Evolutionary conservation across 1,284 basidiomycete genomes (phyloP).

Genomic region (Naganishia liquefaciens): DNA sequence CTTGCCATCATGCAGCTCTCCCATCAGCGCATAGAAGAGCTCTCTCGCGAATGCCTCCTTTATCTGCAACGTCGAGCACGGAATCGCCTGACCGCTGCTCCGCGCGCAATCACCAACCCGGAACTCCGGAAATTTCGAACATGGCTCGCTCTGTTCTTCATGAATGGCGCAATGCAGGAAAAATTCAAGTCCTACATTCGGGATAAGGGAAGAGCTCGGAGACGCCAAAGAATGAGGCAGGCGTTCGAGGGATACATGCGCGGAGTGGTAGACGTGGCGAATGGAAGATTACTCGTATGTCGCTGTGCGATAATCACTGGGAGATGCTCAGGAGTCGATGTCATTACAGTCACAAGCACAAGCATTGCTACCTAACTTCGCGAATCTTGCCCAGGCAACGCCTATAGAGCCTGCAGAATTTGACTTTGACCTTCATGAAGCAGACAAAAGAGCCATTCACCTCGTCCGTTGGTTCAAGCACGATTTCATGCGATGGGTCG

Average conservation of each 20-base stretch:
- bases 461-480: conserved; percentile 57
- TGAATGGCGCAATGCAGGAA: background rate
- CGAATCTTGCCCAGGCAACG: background rate
- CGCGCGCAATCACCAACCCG: background rate
- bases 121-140: conserved; percentile 3
- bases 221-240: conserved; percentile 9
- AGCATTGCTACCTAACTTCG: conserved; percentile 6
- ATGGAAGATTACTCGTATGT: conserved; percentile 13
- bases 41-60: conserved; percentile 1
- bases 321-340: background rate
- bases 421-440: conserved; percentile 36
- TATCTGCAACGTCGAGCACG: background rate
- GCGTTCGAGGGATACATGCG: background rate
- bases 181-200: background rate
- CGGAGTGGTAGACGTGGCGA: background rate
- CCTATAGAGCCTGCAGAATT: conserved; percentile 29
- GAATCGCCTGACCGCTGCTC: background rate
- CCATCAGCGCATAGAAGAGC: background rate
- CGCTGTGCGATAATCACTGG: background rate
- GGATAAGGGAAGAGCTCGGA: background rate
- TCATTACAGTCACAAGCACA: background rate
- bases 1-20: background rate
- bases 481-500: conserved; percentile 56
- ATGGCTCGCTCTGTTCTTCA: conserved; percentile 22
- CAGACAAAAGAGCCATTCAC: conserved; percentile 48